Base-by-base conservation (phyloP, 805 yeast genomes). In the Debaryomyces hansenii region DNA sequence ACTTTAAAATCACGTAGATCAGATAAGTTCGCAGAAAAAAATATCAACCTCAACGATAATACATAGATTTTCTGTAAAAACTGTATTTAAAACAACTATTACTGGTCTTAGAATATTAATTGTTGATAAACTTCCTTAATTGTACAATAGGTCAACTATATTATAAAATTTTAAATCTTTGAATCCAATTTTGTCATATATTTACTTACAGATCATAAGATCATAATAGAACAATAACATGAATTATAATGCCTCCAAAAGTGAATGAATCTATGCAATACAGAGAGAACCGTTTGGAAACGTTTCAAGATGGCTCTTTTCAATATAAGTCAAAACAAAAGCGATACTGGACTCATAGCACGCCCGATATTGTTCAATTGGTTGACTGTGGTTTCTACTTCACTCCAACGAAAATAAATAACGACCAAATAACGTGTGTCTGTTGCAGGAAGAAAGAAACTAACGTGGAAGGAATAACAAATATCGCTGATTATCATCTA, bases 331-430 rank as follows among this genome's bases (percentile, higher is more conserved):
- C 42, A 15, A 39, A 39, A 16, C 42, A 39, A 28, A 39, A 29
- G 18, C 27, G 42, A 18, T 39, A 39, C n/a, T 39, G 42, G 42
- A 39, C 42, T 8, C 42, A 39, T 31, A 39, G 35, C 12, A 9
- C 15, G 5, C 42, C 42, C 4, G 42, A 39, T n/a, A 44, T 52
- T 14, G 56, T 48, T 20, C 48, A 49, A 3, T 44, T 84, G 68
- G 84, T 84, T 1, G 68, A 69, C 41, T 74, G 79, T 15, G 91
- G 92, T 0, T 80, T 85, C 66, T 80, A 69, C 63, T 85, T 67
- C 60, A 73, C 76, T 40, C 90, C 83, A 28, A 67, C 70, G 10
- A 67, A 72, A 43, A 63, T 67, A 28, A 64, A 71, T 38, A 63
- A 57, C 3, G 84, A 80, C 54, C 74, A 80, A 43, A 79, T 79